Evolutionary conservation across 106 monocot genomes (phyloP).

Genomic region (Acorus calamus): DNA sequence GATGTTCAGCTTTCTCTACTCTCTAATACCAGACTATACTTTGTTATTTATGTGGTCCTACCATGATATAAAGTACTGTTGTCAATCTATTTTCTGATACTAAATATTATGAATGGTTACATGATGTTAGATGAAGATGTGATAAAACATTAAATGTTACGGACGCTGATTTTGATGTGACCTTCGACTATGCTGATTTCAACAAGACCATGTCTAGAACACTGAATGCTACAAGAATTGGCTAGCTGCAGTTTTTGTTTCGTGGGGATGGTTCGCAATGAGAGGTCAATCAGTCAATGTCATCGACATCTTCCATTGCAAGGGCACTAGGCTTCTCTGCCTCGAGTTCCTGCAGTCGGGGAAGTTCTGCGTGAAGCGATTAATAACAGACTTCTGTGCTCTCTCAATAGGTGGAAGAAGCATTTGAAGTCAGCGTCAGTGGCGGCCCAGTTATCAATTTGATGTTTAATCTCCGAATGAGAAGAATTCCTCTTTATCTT

Average conservation of each 20-base stretch:
- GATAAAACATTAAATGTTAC: constrained; percentile 37
- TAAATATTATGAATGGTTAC: background rate
- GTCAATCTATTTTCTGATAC: background rate
- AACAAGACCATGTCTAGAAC: constrained; percentile 92
- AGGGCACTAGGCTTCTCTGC: constrained; percentile 92
- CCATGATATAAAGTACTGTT: background rate
- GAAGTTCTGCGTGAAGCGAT: constrained; percentile 90
- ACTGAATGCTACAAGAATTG: constrained; percentile 52
- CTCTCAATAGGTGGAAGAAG: constrained; percentile 89
- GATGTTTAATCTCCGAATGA: constrained; percentile 63
- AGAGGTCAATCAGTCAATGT: constrained; percentile 87
- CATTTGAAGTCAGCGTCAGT: constrained; percentile 79
- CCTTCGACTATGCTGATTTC: constrained; percentile 80
- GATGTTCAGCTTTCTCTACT: no score
- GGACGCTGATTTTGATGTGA: constrained; percentile 65
- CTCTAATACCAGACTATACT: no score
- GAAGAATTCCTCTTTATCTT: no score
- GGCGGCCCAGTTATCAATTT: constrained; percentile 84
- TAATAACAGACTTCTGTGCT: constrained; percentile 93
- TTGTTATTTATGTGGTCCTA: no score
- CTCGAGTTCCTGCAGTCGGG: constrained; percentile 62
- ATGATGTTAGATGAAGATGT: constrained; percentile 69
- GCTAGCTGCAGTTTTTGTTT: constrained; percentile 85
- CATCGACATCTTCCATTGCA: constrained; percentile 79
- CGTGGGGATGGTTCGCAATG: constrained; percentile 84